These are phyloP conservation scores for Blastobotrys robertii DNA, from an alignment of 805 yeast genomes.

Conservation along the genomic window DNA sequence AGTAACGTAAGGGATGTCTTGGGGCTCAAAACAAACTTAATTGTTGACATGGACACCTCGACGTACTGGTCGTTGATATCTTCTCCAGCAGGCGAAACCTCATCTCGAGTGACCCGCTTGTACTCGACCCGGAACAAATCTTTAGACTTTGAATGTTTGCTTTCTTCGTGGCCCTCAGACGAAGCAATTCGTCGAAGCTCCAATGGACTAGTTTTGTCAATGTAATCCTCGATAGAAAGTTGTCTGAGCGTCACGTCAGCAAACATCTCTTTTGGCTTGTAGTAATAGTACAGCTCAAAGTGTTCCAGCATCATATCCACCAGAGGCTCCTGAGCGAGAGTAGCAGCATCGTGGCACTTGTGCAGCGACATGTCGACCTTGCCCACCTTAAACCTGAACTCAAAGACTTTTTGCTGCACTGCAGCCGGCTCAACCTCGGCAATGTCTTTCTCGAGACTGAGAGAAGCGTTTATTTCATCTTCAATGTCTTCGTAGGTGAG, in stretches of 20 bases:
- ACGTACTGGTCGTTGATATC: conserved; percentile 60
- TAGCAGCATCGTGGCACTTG: conserved; percentile 54
- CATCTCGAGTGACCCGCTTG: conserved; percentile 49
- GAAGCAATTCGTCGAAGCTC: conserved; percentile 65
- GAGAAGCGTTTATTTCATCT: not conserved
- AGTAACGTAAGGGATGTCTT: conserved; percentile 67
- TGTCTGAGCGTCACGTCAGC: conserved; percentile 57
- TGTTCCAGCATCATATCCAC: conserved; percentile 65
- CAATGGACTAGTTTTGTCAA: conserved; percentile 49
- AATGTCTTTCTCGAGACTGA: not conserved
- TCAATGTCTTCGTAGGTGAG: not conserved
- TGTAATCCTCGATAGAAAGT: conserved; percentile 63
- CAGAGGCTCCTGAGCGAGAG: conserved; percentile 55
- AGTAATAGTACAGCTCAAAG: conserved; percentile 50
- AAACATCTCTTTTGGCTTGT: conserved; percentile 50
- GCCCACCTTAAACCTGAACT: conserved; percentile 62
- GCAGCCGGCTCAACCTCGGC: not conserved
- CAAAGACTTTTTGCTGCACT: conserved; percentile 52
- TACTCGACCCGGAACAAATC: conserved; percentile 51
- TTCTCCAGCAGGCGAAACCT: conserved; percentile 37
- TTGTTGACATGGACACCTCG: conserved; percentile 63
- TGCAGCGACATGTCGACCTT: conserved; percentile 50
- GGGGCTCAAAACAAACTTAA: conserved; percentile 65
- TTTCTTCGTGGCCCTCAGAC: conserved; percentile 23
- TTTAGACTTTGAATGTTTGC: conserved; percentile 22